Base-by-base conservation (phyloP, 495 filamentous ascomycete species). In the Diplogelasinospora grovesii region DNA sequence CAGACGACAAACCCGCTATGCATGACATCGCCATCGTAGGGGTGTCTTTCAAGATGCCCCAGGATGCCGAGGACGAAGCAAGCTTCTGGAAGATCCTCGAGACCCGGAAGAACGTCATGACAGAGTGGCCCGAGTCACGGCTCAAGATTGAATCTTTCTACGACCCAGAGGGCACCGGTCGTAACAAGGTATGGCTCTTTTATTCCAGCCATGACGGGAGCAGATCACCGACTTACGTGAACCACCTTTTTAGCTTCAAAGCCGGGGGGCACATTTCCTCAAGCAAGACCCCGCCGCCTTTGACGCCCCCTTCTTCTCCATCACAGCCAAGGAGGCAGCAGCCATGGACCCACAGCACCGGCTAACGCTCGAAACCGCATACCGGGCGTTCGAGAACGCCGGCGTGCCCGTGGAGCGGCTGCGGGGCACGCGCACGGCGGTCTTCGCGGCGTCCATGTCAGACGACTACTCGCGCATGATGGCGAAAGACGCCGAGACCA, bases 341-440 rank as follows among this genome's bases (percentile, higher is more conserved):
- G 28, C 23, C 11, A 48, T 48, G 47, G 86, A 89, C 54, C 86
- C 86, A 3, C 83, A 84, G 49, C 85, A 88, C 49, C 76, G 86
- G 15, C 60, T 86, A 30, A 78, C 82, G 0, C 66, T 92, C 4
- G 74, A 83, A 24, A 85, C 81, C 32, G 82, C 82, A 0, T 90
- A 87, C 49, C 83, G 86, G 43, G 86, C 85, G 1, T 67, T 92
- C 3, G 86, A 92, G 53, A 85, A 82, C 69, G 38, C 43, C 2
- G 86, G 86, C 0, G 79, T 86, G 45, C 73, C 79, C 23, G 83
- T 84, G 0, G 79, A 83, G 3, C 77, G 74, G 4, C 81, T 84
- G 2, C 6, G 25, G 3, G 46, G 46, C 7, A 45, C 50, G 7
- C 40, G 44, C 14, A 56, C 48, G 10, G 57, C 52, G 8, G 52